Evolutionary conservation across 2,329 filamentous ascomycete genomes (phyloP).

Genomic region (Corynespora cassiicola): DNA sequence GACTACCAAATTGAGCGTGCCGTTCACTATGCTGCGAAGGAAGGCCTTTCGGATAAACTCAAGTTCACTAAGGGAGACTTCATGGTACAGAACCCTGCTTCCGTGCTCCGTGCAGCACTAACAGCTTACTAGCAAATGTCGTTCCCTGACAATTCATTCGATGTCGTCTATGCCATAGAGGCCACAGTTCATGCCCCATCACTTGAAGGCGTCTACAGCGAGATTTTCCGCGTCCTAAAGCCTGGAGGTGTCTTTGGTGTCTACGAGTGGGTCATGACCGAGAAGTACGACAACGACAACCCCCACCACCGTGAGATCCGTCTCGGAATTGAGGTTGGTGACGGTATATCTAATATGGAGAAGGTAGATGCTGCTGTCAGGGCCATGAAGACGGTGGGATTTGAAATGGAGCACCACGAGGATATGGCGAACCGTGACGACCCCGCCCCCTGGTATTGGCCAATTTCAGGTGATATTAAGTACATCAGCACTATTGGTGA

Average conservation of each 20-base stretch:
- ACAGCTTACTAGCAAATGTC: constrained; percentile 95
- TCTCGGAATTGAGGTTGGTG: constrained; percentile 87
- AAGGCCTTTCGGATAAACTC: constrained; percentile 74
- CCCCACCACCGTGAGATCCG: constrained; percentile 82
- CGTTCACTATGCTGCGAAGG: constrained; percentile 76
- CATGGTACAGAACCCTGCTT: constrained; percentile 64
- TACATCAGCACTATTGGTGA: constrained; percentile 80
- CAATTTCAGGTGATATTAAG: constrained; percentile 75
- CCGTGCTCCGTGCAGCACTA: background rate
- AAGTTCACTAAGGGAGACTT: constrained; percentile 90
- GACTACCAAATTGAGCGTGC: constrained; percentile 94
- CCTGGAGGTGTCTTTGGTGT: constrained; percentile 91
- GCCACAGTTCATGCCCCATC: constrained; percentile 89
- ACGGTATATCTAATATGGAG: constrained; percentile 95
- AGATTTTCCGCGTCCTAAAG: constrained; percentile 93
- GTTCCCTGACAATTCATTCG: constrained; percentile 85
- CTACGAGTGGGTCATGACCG: constrained; percentile 97
- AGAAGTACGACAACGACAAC: constrained; percentile 87
- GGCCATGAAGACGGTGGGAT: constrained; percentile 83
- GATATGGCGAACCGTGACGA: constrained; percentile 79
- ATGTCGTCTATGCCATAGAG: constrained; percentile 93
- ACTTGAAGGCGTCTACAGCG: constrained; percentile 83
- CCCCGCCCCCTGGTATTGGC: constrained; percentile 86
- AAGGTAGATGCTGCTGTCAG: constrained; percentile 75
- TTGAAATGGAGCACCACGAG: constrained; percentile 78